phyloP scores from a whole-genome alignment of 1,284 basidiomycete genomes.

The Trametes versicolor region DNA sequence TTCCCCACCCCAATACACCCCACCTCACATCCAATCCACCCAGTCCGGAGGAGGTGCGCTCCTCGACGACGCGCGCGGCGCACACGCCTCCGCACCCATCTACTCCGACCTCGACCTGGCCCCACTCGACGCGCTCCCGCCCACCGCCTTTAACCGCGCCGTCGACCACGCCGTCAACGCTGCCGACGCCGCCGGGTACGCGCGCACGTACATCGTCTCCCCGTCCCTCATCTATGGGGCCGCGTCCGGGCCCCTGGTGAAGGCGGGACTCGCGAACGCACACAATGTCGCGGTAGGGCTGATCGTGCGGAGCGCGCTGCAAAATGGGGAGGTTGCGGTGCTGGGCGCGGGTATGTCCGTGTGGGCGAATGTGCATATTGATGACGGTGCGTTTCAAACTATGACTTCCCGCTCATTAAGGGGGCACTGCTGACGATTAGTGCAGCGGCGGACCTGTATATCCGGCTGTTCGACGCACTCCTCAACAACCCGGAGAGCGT shows the following conservation, averaged over 20 bases:
- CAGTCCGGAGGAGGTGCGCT: slow-evolving; percentile 36
- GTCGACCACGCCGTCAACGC: slow-evolving; percentile 44
- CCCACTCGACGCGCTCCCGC: slow-evolving; percentile 45
- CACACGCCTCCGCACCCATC: slow-evolving; percentile 40
- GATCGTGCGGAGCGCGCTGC: slow-evolving; percentile 36
- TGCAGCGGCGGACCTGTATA: slow-evolving; percentile 27
- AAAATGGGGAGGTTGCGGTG: slow-evolving; percentile 44
- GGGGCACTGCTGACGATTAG: neutral
- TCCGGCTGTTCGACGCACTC: slow-evolving; percentile 30
- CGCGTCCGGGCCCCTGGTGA: slow-evolving; percentile 7
- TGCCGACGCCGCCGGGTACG: slow-evolving; percentile 51
- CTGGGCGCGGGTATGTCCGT: slow-evolving; percentile 40
- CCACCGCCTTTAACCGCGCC: slow-evolving; percentile 45
- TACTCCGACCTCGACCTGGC: slow-evolving; percentile 49
- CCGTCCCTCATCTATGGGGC: slow-evolving; percentile 38
- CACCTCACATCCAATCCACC: neutral
- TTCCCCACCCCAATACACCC: neutral
- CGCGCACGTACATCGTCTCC: slow-evolving; percentile 48
- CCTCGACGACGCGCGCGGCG: slow-evolving; percentile 45
- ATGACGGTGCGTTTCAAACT: slow-evolving; percentile 33
- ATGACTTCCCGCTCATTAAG: neutral
- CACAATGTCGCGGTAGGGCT: slow-evolving; percentile 9
- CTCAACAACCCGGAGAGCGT: slow-evolving; percentile 24
- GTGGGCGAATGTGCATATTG: slow-evolving; percentile 39
- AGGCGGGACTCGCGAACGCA: slow-evolving; percentile 21